Percentiles rank a stretch among this genome's conserved stretches.
These are phyloP conservation scores for Cladorrhinum sp. DNA, from an alignment of 2,329 filamentous ascomycete species.

Conservation along the genomic window DNA sequence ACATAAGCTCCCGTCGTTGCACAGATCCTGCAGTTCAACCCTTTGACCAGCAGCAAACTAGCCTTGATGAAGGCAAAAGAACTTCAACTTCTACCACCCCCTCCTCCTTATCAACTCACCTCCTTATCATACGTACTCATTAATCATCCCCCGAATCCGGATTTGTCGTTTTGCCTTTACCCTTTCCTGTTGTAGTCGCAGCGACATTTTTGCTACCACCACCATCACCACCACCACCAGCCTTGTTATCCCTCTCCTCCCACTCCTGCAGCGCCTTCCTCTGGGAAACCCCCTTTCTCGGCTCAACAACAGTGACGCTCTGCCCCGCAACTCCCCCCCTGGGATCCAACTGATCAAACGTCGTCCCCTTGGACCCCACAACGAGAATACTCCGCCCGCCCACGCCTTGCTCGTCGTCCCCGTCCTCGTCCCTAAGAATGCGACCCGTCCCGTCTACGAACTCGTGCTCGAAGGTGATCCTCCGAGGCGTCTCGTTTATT, in stretches of 20 bases:
- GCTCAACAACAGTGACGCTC: not conserved
- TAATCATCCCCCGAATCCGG: not conserved
- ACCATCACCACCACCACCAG: not conserved
- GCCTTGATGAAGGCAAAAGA: too few species aligned
- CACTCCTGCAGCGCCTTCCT: not conserved
- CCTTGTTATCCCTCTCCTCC: not conserved
- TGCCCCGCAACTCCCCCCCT: not conserved
- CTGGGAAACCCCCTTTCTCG: not conserved
- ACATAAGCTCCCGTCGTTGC: too few species aligned
- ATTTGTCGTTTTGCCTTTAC: not conserved
- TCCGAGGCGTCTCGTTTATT: constrained; percentile 8
- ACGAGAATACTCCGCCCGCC: not conserved
- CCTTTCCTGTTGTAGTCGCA: too few species aligned
- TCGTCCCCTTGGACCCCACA: not conserved
- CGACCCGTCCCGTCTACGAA: constrained; percentile 11
- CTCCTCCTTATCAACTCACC: not conserved
- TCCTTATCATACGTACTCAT: not conserved
- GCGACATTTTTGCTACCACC: too few species aligned
- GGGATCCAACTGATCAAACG: not conserved
- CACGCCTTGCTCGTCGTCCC: not conserved
- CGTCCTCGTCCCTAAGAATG: constrained; percentile 22
- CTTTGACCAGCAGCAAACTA: too few species aligned
- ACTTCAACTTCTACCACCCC: not conserved
- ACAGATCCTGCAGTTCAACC: too few species aligned
- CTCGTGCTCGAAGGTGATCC: constrained; percentile 25